A percentile compares a stretch with the other conserved stretches of the same genome.
These are phyloP conservation scores for Monosporascus sp. DNA, from an alignment of 2,329 filamentous ascomycete genomes.

Conservation along the genomic window DNA sequence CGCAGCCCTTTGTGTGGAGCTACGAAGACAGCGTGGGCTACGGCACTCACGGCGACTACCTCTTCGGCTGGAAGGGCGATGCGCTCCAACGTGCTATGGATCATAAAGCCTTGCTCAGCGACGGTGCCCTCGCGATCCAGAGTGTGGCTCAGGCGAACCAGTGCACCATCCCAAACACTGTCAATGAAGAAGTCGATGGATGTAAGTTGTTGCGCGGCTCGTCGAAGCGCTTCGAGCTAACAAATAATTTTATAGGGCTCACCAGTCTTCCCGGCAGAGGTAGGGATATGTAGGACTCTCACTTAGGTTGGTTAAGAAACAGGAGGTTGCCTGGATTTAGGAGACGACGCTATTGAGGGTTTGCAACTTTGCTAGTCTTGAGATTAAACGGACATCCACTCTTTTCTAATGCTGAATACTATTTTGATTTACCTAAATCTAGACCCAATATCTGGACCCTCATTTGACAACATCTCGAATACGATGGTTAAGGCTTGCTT, in stretches of 20 bases:
- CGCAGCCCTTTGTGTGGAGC: conserved; percentile 30
- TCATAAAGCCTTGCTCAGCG: conserved; percentile 28
- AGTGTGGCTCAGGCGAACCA: conserved; percentile 19
- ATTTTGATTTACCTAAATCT: background rate
- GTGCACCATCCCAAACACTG: conserved; percentile 20
- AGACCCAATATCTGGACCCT: background rate
- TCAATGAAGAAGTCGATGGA: conserved; percentile 23
- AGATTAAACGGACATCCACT: background rate
- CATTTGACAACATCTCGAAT: background rate
- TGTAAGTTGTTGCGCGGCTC: conserved; percentile 18
- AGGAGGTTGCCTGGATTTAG: background rate
- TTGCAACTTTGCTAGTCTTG: conserved; percentile 1
- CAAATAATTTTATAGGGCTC: conserved; percentile 6
- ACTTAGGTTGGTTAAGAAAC: background rate
- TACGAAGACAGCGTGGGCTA: conserved; percentile 27
- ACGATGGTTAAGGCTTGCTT: background rate
- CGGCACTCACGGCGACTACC: conserved; percentile 26
- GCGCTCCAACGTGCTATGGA: conserved; percentile 36
- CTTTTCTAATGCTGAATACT: background rate
- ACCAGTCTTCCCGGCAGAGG: conserved; percentile 8
- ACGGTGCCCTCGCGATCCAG: conserved; percentile 22
- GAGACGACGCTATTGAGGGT: background rate
- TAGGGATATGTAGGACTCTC: conserved; percentile 10
- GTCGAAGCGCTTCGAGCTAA: conserved; percentile 1
- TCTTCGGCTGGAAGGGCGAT: conserved; percentile 24